These are phyloP conservation scores for Fusarium sp. DNA, from an alignment of 2,329 filamentous ascomycete genomes.

Conservation along the genomic window DNA sequence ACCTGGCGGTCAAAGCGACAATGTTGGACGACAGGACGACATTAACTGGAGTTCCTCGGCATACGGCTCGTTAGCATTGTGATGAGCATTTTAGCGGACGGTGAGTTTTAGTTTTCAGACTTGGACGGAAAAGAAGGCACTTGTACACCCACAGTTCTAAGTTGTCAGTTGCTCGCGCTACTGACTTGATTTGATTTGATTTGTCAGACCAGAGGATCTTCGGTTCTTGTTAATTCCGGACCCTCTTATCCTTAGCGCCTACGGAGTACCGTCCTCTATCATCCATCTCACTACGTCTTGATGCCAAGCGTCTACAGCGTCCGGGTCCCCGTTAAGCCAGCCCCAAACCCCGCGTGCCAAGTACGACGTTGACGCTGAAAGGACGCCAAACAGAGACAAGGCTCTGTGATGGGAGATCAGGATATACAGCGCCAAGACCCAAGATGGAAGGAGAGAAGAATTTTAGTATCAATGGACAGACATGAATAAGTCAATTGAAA, in stretches of 20 bases:
- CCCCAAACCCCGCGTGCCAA: slow-evolving; percentile 35
- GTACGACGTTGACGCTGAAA: slow-evolving; percentile 15
- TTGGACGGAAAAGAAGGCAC: slow-evolving; percentile 5
- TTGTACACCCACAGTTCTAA: slow-evolving; percentile 2
- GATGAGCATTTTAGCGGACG: slow-evolving; percentile 19
- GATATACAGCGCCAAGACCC: slow-evolving; percentile 19
- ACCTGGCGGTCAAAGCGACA: slow-evolving; percentile 5
- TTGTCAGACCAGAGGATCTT: not conserved
- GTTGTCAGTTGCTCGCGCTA: slow-evolving; percentile 6
- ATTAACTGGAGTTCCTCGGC: slow-evolving; percentile 3
- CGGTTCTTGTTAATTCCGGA: slow-evolving; percentile 23
- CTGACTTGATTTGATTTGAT: not conserved
- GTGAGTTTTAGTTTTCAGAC: slow-evolving; percentile 9
- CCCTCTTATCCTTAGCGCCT: slow-evolving; percentile 15
- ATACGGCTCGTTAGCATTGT: slow-evolving; percentile 7
- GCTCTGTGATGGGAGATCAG: slow-evolving; percentile 19
- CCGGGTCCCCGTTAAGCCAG: slow-evolving; percentile 8
- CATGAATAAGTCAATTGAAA: slow-evolving; percentile 15
- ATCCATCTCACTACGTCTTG: slow-evolving; percentile 5
- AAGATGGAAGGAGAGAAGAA: slow-evolving; percentile 11
- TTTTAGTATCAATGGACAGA: slow-evolving; percentile 6
- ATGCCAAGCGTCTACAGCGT: slow-evolving; percentile 23
- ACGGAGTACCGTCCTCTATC: slow-evolving; percentile 18
- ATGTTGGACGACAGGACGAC: not conserved
- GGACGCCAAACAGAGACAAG: not conserved